Evolutionary conservation across 495 filamentous ascomycete species (phyloP).

Genomic region (Annulohypoxylon stygium): DNA sequence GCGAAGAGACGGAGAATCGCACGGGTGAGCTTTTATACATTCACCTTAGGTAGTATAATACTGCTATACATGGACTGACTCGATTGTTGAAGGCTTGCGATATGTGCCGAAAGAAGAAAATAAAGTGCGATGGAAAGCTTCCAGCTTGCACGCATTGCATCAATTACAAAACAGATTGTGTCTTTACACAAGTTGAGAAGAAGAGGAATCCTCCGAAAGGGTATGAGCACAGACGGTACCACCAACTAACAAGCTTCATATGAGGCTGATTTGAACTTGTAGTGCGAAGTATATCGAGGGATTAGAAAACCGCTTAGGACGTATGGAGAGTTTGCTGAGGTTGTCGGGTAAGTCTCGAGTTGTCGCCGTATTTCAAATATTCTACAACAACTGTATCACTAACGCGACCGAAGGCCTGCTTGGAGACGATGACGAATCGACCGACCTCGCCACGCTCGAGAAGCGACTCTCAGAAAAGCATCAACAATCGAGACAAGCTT

Average conservation of each 20-base stretch:
- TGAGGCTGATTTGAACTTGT: constrained; percentile 42
- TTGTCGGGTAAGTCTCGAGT: constrained; percentile 72
- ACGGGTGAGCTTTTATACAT: constrained; percentile 67
- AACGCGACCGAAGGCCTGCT: constrained; percentile 67
- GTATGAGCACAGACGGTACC: constrained; percentile 61
- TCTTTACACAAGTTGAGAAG: constrained; percentile 98
- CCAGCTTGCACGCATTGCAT: constrained; percentile 95
- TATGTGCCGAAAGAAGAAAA: constrained; percentile 99
- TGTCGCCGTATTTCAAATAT: background rate
- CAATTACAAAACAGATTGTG: constrained; percentile 98
- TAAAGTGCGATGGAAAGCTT: constrained; percentile 98
- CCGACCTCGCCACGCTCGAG: constrained; percentile 89
- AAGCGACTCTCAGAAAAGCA: constrained; percentile 80
- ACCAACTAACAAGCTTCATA: background rate
- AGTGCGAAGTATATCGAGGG: constrained; percentile 98
- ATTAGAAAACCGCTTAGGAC: constrained; percentile 90
- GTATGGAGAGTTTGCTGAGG: constrained; percentile 92
- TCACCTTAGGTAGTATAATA: constrained; percentile 2
- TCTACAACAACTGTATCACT: background rate
- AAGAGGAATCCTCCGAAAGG: constrained; percentile 98
- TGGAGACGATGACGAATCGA: constrained; percentile 86
- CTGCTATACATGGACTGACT: constrained; percentile 30
- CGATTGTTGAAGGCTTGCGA: constrained; percentile 81
- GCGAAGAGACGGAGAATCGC: constrained; percentile 94
- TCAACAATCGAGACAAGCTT: constrained; percentile 59